These are phyloP conservation scores for Dovyalis caffra DNA, from an alignment of 345 rosid species.

Conservation along the genomic window DNA sequence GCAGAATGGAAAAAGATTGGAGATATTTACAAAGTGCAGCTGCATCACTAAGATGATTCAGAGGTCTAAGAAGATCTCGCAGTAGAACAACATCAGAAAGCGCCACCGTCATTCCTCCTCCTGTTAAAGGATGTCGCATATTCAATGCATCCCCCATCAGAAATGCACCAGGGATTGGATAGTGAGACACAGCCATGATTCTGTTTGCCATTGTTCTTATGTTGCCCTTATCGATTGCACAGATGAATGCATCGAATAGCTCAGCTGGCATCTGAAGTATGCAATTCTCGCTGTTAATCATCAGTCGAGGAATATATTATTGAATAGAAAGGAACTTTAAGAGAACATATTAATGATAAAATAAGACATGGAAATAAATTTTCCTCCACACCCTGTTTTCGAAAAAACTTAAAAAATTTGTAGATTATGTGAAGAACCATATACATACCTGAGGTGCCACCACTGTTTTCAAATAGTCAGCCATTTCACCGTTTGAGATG, in stretches of 20 bases:
- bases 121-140: constrained; percentile 65
- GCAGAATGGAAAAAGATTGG: constrained; percentile 49
- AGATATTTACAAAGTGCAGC: constrained; percentile 47
- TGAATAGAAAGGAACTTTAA: too few relatives aligned
- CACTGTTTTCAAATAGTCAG: constrained; percentile 45
- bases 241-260: constrained; percentile 37
- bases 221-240: constrained; percentile 45
- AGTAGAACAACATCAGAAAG: constrained; percentile 52
- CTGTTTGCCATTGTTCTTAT: constrained; percentile 56
- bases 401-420: too few relatives aligned
- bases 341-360: too few relatives aligned
- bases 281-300: background rate
- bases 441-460: constrained; percentile 52
- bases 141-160: constrained; percentile 57
- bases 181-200: constrained; percentile 59
- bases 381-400: too few relatives aligned
- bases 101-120: constrained; percentile 69
- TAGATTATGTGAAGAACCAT: background rate
- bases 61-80: constrained; percentile 46
- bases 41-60: constrained; percentile 42
- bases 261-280: constrained; percentile 40
- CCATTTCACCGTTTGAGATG: constrained; percentile 66
- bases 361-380: too few relatives aligned
- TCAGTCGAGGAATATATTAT: background rate
- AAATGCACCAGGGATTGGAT: constrained; percentile 54